Base-by-base conservation (phyloP, 2,329 filamentous ascomycete genomes). In the Fusarium sacchari region DNA sequence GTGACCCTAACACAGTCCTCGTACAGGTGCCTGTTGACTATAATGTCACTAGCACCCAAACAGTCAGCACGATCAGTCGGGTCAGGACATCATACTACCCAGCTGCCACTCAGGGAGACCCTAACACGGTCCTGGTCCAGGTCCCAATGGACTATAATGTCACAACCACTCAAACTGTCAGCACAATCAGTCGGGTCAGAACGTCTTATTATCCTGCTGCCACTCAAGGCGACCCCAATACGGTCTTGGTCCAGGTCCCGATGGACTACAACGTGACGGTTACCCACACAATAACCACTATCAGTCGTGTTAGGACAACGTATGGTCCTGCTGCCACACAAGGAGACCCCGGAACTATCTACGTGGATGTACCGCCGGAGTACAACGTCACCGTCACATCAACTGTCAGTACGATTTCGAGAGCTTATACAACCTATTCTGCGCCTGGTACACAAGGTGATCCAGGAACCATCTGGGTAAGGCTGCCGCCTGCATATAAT, bases 1-100 rank as follows among this genome's bases (percentile, higher is more conserved):
- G 68, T 13, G 69, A 72, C 6, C 69, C 70, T 2, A 58, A 53
- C 12, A 72, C 69, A 1, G 47, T 72, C 6, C 11, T 60, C 14
- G 43, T 72, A 3, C 52, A 72, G 12, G 47, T 72, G 7, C 69
- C 69, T 9, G 32, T 42, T 3, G 50, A 63, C 32, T 63, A 63
- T 3, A 40, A 44, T 9, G 37, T 66, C 6, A 46, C 64, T 13
- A 39, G 14, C 0, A 49, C 42, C 1, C 18, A 43, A 14, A 66
- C 49, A 8, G 37, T 58, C 15, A 55, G 18, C n/a, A 58, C 64
- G 24, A 66, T 65, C 11, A 58, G 40, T 8, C 10, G 50, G 12
- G 49, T 28, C 7, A 24, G 6, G 11, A 65, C 59, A 1, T 37
- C 61, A 1, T 37, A 32, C 14, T 32, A 34, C 5, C 60, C 50